These are phyloP conservation scores for Pyrenophora tritici-repentis DNA, from an alignment of 2,329 filamentous ascomycete genomes.

Conservation along the genomic window DNA sequence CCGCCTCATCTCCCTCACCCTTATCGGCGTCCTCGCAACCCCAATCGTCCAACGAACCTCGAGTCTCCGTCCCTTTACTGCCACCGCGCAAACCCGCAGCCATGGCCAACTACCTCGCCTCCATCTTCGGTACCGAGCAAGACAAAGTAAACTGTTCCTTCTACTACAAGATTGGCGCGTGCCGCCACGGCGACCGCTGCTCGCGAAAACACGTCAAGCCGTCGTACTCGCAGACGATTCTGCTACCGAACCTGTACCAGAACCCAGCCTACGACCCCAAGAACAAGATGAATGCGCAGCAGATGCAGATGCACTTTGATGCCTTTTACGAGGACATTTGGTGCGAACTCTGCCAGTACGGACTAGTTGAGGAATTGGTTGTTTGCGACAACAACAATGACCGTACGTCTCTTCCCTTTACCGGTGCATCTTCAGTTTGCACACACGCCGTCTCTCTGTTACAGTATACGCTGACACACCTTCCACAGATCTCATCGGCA, in stretches of 20 bases:
- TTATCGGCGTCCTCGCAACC: background rate
- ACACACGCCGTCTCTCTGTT: background rate
- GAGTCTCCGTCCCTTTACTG: background rate
- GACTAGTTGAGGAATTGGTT: slow-evolving; percentile 94
- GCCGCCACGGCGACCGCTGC: slow-evolving; percentile 97
- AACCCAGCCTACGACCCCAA: slow-evolving; percentile 97
- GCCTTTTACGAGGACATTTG: slow-evolving; percentile 99
- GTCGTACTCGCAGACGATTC: slow-evolving; percentile 95
- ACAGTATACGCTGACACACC: slow-evolving; percentile 9
- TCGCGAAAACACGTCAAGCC: slow-evolving; percentile 99
- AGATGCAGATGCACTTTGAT: slow-evolving; percentile 99
- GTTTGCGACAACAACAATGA: slow-evolving; percentile 99
- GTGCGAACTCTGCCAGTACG: slow-evolving; percentile 99
- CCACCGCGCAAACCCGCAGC: slow-evolving; percentile 18
- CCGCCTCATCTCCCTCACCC: background rate
- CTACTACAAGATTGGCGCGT: slow-evolving; percentile 99
- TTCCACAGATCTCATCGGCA: slow-evolving; percentile 82
- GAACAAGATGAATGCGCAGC: slow-evolving; percentile 93
- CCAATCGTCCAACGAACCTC: background rate
- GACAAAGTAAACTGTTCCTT: slow-evolving; percentile 99
- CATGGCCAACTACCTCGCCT: slow-evolving; percentile 98
- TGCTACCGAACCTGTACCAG: slow-evolving; percentile 98
- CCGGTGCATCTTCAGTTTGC: background rate
- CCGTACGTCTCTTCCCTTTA: slow-evolving; percentile 59
- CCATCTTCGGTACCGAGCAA: slow-evolving; percentile 99